These are phyloP conservation scores for Claviceps maximensis DNA, from an alignment of 2,329 filamentous ascomycete genomes.

Conservation along the genomic window DNA sequence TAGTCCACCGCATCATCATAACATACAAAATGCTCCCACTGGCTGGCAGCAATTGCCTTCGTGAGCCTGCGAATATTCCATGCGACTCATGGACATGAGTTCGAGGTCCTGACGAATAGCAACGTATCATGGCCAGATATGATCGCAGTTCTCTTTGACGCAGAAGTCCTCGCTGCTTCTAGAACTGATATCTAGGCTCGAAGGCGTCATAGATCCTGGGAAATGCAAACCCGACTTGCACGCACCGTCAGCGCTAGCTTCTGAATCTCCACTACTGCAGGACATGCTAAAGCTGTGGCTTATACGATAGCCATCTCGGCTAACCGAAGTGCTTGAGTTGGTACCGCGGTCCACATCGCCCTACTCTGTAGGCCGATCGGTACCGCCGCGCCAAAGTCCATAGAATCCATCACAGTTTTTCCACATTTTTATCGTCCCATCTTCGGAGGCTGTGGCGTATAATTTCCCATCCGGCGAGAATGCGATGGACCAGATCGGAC, in stretches of 20 bases:
- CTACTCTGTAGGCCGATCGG: conserved; percentile 25
- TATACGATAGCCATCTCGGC: conserved; percentile 4
- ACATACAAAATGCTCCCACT: neutral
- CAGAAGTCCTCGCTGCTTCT: conserved; percentile 2
- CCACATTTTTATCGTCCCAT: conserved; percentile 92
- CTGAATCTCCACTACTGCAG: conserved; percentile 8
- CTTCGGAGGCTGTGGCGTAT: conserved; percentile 92
- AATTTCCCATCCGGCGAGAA: conserved; percentile 94
- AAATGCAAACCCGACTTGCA: neutral
- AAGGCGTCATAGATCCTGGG: neutral
- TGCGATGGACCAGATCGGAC: conserved; percentile 89
- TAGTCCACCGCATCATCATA: neutral
- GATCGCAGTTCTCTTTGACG: neutral
- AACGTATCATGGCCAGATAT: neutral
- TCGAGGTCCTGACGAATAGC: neutral
- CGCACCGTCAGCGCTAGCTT: conserved; percentile 1
- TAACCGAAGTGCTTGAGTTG: neutral
- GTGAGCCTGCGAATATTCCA: neutral
- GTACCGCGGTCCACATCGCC: conserved; percentile 13
- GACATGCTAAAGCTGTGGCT: conserved; percentile 8
- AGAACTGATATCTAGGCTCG: neutral
- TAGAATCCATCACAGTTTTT: conserved; percentile 56
- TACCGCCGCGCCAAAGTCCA: conserved; percentile 47
- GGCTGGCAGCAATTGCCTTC: neutral
- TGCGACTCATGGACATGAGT: neutral